Percentiles rank a stretch among this genome's conserved stretches.
phyloP scores from a whole-genome alignment of 441 rosid species.

The Gossypium davidsonii region DNA sequence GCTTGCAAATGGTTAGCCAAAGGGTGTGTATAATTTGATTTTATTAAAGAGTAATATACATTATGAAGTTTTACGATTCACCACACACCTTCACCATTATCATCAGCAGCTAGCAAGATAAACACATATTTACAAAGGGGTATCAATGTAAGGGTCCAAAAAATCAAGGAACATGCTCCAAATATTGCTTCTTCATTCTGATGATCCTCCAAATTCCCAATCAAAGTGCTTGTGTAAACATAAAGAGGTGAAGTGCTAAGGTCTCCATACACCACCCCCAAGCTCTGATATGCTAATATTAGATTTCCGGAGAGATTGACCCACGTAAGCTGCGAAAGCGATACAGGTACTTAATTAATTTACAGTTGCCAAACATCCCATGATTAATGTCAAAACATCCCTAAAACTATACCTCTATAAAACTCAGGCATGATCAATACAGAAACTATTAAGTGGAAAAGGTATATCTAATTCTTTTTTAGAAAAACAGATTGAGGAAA shows the following conservation, averaged over 20 bases:
- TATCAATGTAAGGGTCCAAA: slow-evolving; percentile 78
- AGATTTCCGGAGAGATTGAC: slow-evolving; percentile 47
- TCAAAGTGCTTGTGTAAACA: slow-evolving; percentile 54
- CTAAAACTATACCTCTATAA: not conserved
- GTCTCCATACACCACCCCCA: slow-evolving; percentile 82
- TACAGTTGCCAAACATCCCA: not conserved
- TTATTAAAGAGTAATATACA: not conserved
- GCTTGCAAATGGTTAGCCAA: slow-evolving; percentile 12
- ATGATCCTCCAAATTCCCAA: slow-evolving; percentile 46
- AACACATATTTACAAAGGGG: slow-evolving; percentile 68
- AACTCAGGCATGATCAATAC: not conserved
- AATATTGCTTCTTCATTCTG: slow-evolving; percentile 53
- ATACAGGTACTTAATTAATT: not conserved
- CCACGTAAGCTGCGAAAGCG: slow-evolving; percentile 60
- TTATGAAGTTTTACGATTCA: slow-evolving; percentile 3
- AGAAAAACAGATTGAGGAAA: not conserved
- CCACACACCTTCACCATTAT: slow-evolving; percentile 77
- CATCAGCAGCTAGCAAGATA: slow-evolving; percentile 61
- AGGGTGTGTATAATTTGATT: not conserved
- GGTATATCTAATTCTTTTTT: not conserved
- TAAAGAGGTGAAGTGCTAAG: slow-evolving; percentile 86
- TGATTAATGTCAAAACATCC: slow-evolving; percentile 7
- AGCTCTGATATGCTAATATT: slow-evolving; percentile 80
- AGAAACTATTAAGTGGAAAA: not conserved
- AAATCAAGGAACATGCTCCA: slow-evolving; percentile 81